Percentiles rank a stretch among this genome's conserved stretches.
phyloP scores from a whole-genome alignment of 768 basidiomycete species.

The Rhodotorula diobovata region DNA sequence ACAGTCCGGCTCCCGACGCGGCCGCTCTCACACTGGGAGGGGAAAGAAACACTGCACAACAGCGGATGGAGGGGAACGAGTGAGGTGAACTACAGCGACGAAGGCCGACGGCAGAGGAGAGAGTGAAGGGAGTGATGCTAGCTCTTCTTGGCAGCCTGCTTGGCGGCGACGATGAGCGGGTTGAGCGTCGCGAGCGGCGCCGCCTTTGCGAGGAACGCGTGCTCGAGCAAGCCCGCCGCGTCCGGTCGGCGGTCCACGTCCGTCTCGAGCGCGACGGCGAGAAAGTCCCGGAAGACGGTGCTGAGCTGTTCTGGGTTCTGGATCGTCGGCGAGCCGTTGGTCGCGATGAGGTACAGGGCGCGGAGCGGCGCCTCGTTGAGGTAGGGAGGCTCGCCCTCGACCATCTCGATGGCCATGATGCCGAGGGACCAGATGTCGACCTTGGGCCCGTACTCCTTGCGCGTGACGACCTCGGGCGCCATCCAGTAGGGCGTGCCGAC shows the following conservation, averaged over 20 bases:
- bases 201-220: conserved; percentile 55
- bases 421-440: conserved; percentile 98
- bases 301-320: conserved; percentile 79
- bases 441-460: conserved; percentile 86
- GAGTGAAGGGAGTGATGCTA: too few species aligned
- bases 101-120: too few species aligned
- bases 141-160: conserved; percentile 19
- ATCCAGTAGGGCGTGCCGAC: conserved; percentile 99
- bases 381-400: conserved; percentile 89
- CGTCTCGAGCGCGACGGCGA: conserved; percentile 82
- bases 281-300: conserved; percentile 78
- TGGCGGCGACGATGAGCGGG: conserved; percentile 33
- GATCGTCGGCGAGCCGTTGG: conserved; percentile 93
- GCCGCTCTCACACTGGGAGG: too few species aligned
- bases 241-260: conserved; percentile 90
- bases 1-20: too few species aligned
- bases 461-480: conserved; percentile 89
- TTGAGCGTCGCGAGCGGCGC: conserved; percentile 30
- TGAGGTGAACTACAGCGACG: too few species aligned
- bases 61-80: too few species aligned
- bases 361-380: conserved; percentile 67
- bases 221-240: conserved; percentile 72
- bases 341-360: conserved; percentile 94
- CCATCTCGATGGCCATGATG: conserved; percentile 84
- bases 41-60: too few species aligned